phyloP scores from a whole-genome alignment of 352 stramenopile genomes.

The Globisporangium heterothallicum region DNA sequence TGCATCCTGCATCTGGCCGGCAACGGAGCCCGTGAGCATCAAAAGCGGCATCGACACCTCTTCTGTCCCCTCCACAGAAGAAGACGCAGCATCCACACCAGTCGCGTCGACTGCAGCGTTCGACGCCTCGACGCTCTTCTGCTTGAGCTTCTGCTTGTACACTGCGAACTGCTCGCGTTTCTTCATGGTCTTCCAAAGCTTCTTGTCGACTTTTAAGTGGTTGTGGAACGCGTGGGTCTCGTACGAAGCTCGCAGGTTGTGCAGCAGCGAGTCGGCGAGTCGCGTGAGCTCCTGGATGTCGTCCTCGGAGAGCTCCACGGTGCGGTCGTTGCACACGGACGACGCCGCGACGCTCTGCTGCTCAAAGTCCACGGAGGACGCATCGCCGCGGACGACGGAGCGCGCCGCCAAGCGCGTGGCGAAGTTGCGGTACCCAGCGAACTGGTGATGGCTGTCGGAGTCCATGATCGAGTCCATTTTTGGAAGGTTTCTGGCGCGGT shows the following conservation, averaged over 20 bases:
- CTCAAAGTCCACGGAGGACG: not conserved
- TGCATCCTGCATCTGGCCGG: constrained; percentile 51
- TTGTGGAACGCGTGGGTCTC: constrained; percentile 20
- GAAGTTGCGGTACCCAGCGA: not conserved
- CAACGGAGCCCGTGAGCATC: constrained; percentile 35
- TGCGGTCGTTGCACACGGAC: constrained; percentile 3
- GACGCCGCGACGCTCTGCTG: constrained; percentile 8
- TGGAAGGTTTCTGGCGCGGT: not conserved
- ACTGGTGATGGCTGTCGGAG: constrained; percentile 1
- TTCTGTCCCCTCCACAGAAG: no score
- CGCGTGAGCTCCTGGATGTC: constrained; percentile 38
- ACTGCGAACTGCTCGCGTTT: constrained; percentile 49
- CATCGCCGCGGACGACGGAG: not conserved
- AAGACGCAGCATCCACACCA: no score
- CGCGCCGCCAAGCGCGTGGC: not conserved
- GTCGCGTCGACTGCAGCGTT: no score
- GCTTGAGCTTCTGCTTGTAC: constrained; percentile 43
- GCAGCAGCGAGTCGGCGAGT: constrained; percentile 32
- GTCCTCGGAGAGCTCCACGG: constrained; percentile 39
- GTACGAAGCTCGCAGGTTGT: constrained; percentile 32
- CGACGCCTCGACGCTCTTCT: not conserved
- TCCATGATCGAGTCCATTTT: constrained; percentile 13
- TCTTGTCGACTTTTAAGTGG: constrained; percentile 27
- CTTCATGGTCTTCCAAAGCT: constrained; percentile 64
- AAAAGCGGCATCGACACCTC: constrained; percentile 26